phyloP scores from a whole-genome alignment of 2,329 filamentous ascomycete genomes.

The Colletotrichum sp. region DNA sequence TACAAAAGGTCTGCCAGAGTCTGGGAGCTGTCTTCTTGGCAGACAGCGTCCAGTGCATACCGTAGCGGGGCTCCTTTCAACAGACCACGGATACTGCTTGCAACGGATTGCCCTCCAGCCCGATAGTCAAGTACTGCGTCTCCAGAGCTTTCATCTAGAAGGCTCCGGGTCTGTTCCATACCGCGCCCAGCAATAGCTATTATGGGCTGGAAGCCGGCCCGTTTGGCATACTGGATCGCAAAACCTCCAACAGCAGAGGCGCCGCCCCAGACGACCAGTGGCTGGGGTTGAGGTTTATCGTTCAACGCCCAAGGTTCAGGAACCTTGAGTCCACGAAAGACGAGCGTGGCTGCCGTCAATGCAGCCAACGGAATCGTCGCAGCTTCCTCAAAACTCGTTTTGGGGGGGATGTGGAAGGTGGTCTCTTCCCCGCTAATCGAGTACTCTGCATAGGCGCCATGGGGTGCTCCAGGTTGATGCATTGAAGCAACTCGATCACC shows the following conservation, averaged over 20 bases:
- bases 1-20: background rate
- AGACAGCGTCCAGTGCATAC: background rate
- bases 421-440: slow-evolving; percentile 42
- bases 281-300: slow-evolving; percentile 28
- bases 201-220: slow-evolving; percentile 60
- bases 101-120: background rate
- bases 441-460: slow-evolving; percentile 50
- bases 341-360: slow-evolving; percentile 46
- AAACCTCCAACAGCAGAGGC: slow-evolving; percentile 60
- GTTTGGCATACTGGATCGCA: slow-evolving; percentile 59
- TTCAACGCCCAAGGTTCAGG: slow-evolving; percentile 50
- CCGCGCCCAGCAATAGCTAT: slow-evolving; percentile 57
- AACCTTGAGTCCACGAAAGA: slow-evolving; percentile 51
- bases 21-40: background rate
- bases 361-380: slow-evolving; percentile 43
- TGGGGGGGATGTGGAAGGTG: slow-evolving; percentile 39
- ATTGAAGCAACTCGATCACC: slow-evolving; percentile 51
- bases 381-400: slow-evolving; percentile 32
- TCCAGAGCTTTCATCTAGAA: slow-evolving; percentile 21
- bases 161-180: slow-evolving; percentile 10
- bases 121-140: slow-evolving; percentile 27
- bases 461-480: slow-evolving; percentile 52
- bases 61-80: background rate
- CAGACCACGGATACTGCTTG: background rate
- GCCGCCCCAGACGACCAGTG: slow-evolving; percentile 53